Conservation (phyloP, 768 basidiomycete genomes). For the Russula vinacea region DNA sequence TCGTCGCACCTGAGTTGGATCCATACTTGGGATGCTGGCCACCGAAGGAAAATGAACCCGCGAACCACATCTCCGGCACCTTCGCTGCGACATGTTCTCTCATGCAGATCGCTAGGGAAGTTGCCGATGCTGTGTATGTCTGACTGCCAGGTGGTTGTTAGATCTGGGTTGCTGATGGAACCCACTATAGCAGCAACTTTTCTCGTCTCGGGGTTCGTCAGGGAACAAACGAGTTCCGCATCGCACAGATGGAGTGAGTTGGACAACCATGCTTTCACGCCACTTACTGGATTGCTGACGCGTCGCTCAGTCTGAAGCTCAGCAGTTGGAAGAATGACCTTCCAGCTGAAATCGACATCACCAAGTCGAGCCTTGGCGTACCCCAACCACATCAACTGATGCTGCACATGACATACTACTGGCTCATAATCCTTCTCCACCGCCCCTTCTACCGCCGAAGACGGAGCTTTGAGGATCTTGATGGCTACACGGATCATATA, state of each 20-base stretch:
- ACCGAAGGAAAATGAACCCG: conserved; percentile 34
- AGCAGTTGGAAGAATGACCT: conserved; percentile 29
- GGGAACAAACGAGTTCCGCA: conserved; percentile 24
- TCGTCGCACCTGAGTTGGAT: conserved; percentile 50
- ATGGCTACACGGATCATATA: conserved; percentile 22
- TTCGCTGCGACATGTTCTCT: conserved; percentile 28
- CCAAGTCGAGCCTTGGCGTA: conserved; percentile 16
- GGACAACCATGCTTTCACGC: neutral
- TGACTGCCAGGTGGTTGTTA: neutral
- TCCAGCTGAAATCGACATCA: conserved; percentile 25
- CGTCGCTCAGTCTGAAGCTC: conserved; percentile 23
- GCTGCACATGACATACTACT: conserved; percentile 29
- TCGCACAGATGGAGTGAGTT: conserved; percentile 30
- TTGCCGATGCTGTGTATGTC: conserved; percentile 27
- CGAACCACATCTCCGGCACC: conserved; percentile 26
- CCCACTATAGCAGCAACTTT: conserved; percentile 24
- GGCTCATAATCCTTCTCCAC: conserved; percentile 28
- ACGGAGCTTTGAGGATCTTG: conserved; percentile 16
- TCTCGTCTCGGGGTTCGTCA: conserved; percentile 22
- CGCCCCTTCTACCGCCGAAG: conserved; percentile 29
- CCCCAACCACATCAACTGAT: conserved; percentile 29
- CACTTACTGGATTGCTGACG: neutral
- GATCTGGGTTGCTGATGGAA: neutral
- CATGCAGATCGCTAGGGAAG: conserved; percentile 28
- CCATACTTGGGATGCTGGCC: conserved; percentile 46